Evolutionary conservation across 768 basidiomycete genomes (phyloP).

Genomic region (Suillus clintonianus): DNA sequence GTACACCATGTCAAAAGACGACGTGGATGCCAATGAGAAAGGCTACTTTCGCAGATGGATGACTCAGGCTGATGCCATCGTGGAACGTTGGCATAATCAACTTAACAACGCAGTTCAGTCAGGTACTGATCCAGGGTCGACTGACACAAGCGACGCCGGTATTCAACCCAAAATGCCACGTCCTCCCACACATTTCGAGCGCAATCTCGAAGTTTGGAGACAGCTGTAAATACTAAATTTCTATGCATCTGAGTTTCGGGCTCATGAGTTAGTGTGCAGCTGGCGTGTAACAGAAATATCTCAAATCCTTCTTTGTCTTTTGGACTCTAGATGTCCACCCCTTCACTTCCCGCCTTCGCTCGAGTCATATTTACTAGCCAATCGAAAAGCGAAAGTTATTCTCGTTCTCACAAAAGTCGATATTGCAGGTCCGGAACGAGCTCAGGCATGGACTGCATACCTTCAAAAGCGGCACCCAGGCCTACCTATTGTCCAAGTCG

Average conservation of each 20-base stretch:
- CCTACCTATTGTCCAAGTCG: conserved; percentile 69
- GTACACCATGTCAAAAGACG: conserved; percentile 82
- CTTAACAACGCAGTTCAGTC: conserved; percentile 7
- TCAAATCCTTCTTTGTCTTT: conserved; percentile 82
- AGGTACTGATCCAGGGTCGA: conserved; percentile 8
- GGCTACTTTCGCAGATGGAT: conserved; percentile 83
- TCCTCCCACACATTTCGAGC: conserved; percentile 82
- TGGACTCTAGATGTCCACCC: conserved; percentile 88
- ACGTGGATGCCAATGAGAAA: conserved; percentile 90
- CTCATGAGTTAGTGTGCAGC: conserved; percentile 36
- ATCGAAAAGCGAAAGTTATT: conserved; percentile 40
- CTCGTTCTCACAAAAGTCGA: conserved; percentile 89
- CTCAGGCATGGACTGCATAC: conserved; percentile 65
- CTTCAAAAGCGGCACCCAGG: conserved; percentile 55
- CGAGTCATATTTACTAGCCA: conserved; percentile 55
- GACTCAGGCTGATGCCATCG: conserved; percentile 55
- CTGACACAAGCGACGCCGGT: conserved; percentile 5
- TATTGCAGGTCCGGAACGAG: conserved; percentile 68
- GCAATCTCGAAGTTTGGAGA: conserved; percentile 93
- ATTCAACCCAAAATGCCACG: conserved; percentile 44
- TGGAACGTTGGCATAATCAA: conserved; percentile 52
- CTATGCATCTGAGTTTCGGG: background rate
- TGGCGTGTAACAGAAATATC: conserved; percentile 95
- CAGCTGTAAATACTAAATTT: conserved; percentile 62
- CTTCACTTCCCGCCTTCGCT: conserved; percentile 87